phyloP scores from a whole-genome alignment of 1,284 basidiomycete genomes.

The Coniferiporia weirii region DNA sequence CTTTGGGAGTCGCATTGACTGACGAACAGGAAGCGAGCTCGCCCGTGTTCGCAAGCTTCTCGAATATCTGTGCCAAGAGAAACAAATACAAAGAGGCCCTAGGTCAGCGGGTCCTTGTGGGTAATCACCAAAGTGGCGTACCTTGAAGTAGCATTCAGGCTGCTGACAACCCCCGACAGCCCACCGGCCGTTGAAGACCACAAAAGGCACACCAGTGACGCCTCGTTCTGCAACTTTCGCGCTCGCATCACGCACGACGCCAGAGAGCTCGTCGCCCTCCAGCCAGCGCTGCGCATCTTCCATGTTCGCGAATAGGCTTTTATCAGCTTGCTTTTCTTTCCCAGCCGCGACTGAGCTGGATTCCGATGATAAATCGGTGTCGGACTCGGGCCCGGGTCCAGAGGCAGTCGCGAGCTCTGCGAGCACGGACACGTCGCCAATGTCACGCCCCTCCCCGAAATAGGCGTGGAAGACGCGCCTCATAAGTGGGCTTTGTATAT shows the following conservation, averaged over 20 bases:
- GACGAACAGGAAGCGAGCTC: neutral
- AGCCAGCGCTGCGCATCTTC: slow-evolving; percentile 29
- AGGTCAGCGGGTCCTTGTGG: neutral
- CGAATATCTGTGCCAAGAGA: slow-evolving; percentile 6
- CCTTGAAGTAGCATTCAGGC: slow-evolving; percentile 68
- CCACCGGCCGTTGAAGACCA: slow-evolving; percentile 76
- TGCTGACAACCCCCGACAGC: slow-evolving; percentile 71
- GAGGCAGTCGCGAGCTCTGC: slow-evolving; percentile 51
- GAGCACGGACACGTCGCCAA: slow-evolving; percentile 54
- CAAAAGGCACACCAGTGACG: slow-evolving; percentile 76
- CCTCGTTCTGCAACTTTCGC: slow-evolving; percentile 62
- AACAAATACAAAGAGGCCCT: neutral
- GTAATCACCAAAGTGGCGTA: slow-evolving; percentile 26
- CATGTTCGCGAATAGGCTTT: slow-evolving; percentile 6
- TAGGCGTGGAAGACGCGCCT: slow-evolving; percentile 61
- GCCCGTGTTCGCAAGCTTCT: slow-evolving; percentile 5
- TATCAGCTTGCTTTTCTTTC: neutral
- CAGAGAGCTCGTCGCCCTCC: slow-evolving; percentile 58
- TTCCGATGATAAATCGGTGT: neutral
- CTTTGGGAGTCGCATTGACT: neutral
- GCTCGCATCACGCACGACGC: slow-evolving; percentile 65
- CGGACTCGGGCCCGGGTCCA: slow-evolving; percentile 34
- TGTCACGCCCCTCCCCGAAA: slow-evolving; percentile 61
- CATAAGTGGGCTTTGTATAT: slow-evolving; percentile 53
- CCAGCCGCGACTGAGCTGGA: too few species aligned